These are phyloP conservation scores for Umbellularia californica DNA, from an alignment of 164 flowering plant genomes.

Conservation along the genomic window DNA sequence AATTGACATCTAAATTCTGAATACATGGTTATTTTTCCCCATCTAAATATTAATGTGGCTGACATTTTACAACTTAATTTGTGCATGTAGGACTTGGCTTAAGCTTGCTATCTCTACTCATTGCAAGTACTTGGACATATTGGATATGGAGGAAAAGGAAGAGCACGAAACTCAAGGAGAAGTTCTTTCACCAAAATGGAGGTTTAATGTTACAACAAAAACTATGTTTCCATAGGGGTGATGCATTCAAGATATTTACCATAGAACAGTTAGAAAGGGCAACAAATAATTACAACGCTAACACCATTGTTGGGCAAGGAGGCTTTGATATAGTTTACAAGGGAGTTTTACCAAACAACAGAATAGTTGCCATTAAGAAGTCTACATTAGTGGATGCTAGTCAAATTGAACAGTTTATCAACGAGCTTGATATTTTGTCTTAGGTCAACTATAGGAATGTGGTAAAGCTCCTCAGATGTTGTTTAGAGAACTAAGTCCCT, in stretches of 20 bases:
- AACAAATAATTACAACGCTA: conserved; percentile 11
- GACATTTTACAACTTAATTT: no score
- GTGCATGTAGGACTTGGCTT: neutral
- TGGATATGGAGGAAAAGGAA: conserved; percentile 3
- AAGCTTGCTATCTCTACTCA: neutral
- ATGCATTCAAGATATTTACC: conserved; percentile 3
- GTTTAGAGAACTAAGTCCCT: conserved; percentile 25
- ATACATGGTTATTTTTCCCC: no score
- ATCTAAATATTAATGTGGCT: no score
- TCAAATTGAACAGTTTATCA: conserved; percentile 24
- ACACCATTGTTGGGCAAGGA: conserved; percentile 12
- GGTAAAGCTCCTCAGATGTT: conserved; percentile 24
- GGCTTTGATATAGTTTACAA: conserved; percentile 17
- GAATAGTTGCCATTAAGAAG: conserved; percentile 20
- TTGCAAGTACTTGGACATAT: neutral
- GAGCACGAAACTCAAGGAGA: conserved; percentile 7
- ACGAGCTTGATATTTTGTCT: conserved; percentile 18
- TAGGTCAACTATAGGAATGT: conserved; percentile 24
- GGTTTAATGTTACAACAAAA: conserved; percentile 1
- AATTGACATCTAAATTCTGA: no score
- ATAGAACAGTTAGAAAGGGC: conserved; percentile 13
- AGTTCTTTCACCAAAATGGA: conserved; percentile 4
- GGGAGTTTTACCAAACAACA: conserved; percentile 9
- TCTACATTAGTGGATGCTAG: conserved; percentile 18
- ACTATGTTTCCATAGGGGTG: neutral